phyloP scores from a whole-genome alignment of 192 early-diverging fungal species.

The Backusella tarrabulga region DNA sequence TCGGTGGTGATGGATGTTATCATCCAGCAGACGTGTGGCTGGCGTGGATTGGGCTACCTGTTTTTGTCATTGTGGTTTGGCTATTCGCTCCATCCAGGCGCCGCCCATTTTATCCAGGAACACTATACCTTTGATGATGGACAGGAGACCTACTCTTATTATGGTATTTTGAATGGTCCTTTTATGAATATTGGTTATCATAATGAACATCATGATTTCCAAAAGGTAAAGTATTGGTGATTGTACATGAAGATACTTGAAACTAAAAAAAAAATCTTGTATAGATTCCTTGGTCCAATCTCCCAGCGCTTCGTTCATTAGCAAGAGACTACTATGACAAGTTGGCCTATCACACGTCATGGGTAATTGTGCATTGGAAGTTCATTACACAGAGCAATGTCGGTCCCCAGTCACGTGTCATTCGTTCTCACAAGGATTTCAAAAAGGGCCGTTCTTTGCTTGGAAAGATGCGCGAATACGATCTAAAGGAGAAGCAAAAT shows the following conservation, averaged over 20 bases:
- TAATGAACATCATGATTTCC: conserved; percentile 99
- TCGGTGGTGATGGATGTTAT: conserved; percentile 56
- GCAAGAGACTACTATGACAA: conserved; percentile 92
- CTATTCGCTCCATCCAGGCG: conserved; percentile 87
- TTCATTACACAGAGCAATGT: conserved; percentile 74
- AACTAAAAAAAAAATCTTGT: neutral
- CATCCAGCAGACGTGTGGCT: conserved; percentile 57
- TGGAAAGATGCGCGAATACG: conserved; percentile 31
- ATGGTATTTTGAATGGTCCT: conserved; percentile 82
- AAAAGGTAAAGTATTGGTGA: conserved; percentile 35
- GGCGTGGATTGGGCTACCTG: conserved; percentile 66
- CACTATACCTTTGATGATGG: conserved; percentile 94
- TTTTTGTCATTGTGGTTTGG: conserved; percentile 74
- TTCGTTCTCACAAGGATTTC: conserved; percentile 68
- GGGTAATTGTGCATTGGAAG: conserved; percentile 80
- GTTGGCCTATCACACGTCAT: conserved; percentile 81
- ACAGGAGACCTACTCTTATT: conserved; percentile 98
- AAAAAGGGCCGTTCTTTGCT: conserved; percentile 71
- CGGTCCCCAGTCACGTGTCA: conserved; percentile 83
- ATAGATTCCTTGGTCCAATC: conserved; percentile 78
- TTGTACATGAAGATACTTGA: no score
- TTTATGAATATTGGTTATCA: conserved; percentile 97
- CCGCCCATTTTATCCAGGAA: conserved; percentile 97
- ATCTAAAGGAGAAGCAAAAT: neutral
- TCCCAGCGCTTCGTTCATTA: conserved; percentile 75